Evolutionary conservation across 2,329 filamentous ascomycete genomes (phyloP), one percentile per base, ranked within the genome.

Genomic region (Thyridium curvatum): DNA sequence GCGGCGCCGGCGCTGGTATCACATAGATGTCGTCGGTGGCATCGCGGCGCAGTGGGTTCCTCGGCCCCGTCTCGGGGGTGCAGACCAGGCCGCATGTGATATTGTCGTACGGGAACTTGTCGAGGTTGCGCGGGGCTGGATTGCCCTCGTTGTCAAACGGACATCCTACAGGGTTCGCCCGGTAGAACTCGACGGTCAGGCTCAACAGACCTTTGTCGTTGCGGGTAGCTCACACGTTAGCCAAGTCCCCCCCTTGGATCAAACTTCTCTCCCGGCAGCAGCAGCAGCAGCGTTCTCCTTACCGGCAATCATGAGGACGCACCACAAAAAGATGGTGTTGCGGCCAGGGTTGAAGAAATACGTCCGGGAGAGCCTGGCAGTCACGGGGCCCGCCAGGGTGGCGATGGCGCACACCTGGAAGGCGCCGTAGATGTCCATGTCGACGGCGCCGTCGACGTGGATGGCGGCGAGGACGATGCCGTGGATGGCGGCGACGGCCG

Each of bases 281-380:
- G n/a, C n/a, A n/a, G n/a, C n/a, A n/a, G n/a, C n/a, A n/a, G n/a
- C n/a, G n/a, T n/a, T n/a, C n/a, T n/a, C n/a, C n/a, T 57, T 42
- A 73, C 77, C 80, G n/a, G 74, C 69, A 12, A 84, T 63, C 18
- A 84, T 58, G 3, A 84, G 59, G 4, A 67, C 65, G 1, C 77
- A 79, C 80, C 81, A 85, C 1, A 82, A 28, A 47, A 84, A 84
- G 39, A 85, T 82, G 33, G 74, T 71, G 45, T 83, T 82, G 29
- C 80, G 66, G 3, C 79, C 79, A 0, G 74, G 75, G 16, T 74
- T 70, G 38, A 77, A 66, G 52, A 82, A 84, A 51, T 84, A 84
- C 0, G 79, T 84, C 13, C 59, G 59, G 2, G 79, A 84, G 32
- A 79, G 55, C 44, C 71, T 68, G 16, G 80, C 77, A 0, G 79